phyloP scores from a whole-genome alignment of 2,329 filamentous ascomycete species.

The Colletotrichum nymphaeae region DNA sequence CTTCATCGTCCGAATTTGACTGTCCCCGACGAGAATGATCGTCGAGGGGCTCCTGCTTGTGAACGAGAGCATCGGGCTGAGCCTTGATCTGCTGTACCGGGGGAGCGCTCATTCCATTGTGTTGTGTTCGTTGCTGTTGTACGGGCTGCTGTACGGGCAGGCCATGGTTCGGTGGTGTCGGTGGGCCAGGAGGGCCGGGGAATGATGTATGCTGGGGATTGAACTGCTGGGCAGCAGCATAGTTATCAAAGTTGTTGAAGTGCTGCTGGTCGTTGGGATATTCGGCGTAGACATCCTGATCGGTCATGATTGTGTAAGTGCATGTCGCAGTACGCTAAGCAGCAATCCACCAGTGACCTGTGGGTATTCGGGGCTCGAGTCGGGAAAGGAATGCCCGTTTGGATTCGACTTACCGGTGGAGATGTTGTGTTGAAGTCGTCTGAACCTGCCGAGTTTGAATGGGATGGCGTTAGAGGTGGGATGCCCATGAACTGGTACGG shows the following conservation, averaged over 20 bases:
- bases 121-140: constrained; percentile 35
- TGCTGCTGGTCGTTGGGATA: constrained; percentile 62
- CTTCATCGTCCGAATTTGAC: constrained; percentile 67
- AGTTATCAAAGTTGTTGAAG: constrained; percentile 60
- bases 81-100: constrained; percentile 38
- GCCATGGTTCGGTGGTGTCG: constrained; percentile 50
- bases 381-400: constrained; percentile 17
- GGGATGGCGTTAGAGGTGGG: constrained; percentile 65
- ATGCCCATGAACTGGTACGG: constrained; percentile 67
- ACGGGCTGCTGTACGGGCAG: constrained; percentile 31
- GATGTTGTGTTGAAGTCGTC: constrained; percentile 67
- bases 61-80: constrained; percentile 28
- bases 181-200: constrained; percentile 64
- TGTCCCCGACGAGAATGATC: constrained; percentile 50
- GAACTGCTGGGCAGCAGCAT: constrained; percentile 45
- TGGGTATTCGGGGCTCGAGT: constrained; percentile 40
- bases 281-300: constrained; percentile 62
- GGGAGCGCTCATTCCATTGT: constrained; percentile 42
- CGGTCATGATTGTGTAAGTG: constrained; percentile 47
- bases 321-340: constrained; percentile 44
- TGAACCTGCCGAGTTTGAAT: constrained; percentile 64
- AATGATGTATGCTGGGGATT: constrained; percentile 44
- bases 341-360: constrained; percentile 40
- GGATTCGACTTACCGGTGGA: constrained; percentile 60
- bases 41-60: constrained; percentile 53